A percentile compares a stretch with the other conserved stretches of the same genome.
These are phyloP conservation scores for Daldinia bambusicola DNA, from an alignment of 495 filamentous ascomycete genomes.

Conservation along the genomic window DNA sequence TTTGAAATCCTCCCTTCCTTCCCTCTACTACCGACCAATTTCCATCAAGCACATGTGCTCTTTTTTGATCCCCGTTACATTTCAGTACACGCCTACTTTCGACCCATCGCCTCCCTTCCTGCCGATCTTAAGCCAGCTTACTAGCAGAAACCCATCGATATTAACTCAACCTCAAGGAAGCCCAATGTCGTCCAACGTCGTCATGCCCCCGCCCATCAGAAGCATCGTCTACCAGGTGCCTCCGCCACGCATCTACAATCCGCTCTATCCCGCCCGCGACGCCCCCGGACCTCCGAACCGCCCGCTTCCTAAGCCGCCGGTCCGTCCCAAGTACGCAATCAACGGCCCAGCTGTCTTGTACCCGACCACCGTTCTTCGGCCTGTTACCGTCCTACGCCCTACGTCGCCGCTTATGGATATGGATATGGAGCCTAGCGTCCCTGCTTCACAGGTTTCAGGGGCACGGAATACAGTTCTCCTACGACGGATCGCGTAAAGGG, in stretches of 20 bases:
- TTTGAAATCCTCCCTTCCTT: no score
- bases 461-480: not conserved
- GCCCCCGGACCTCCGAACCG: slow-evolving; percentile 18
- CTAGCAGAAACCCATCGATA: not conserved
- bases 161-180: not conserved
- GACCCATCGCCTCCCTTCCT: not conserved
- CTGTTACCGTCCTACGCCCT: not conserved
- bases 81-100: not conserved
- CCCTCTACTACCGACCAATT: not conserved
- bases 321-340: not conserved
- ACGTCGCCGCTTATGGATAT: not conserved
- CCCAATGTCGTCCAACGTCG: slow-evolving; percentile 2
- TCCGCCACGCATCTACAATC: not conserved
- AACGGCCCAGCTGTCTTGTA: not conserved
- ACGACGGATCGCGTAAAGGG: not conserved
- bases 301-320: slow-evolving; percentile 15
- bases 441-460: not conserved
- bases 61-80: not conserved
- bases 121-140: not conserved
- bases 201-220: slow-evolving; percentile 25
- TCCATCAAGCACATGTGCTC: not conserved
- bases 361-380: not conserved
- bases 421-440: not conserved
- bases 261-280: not conserved
- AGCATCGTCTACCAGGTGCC: slow-evolving; percentile 26